Evolutionary conservation across 441 rosid species (phyloP), one percentile per base, ranked within the genome.

Genomic region (Croton laevigatus): DNA sequence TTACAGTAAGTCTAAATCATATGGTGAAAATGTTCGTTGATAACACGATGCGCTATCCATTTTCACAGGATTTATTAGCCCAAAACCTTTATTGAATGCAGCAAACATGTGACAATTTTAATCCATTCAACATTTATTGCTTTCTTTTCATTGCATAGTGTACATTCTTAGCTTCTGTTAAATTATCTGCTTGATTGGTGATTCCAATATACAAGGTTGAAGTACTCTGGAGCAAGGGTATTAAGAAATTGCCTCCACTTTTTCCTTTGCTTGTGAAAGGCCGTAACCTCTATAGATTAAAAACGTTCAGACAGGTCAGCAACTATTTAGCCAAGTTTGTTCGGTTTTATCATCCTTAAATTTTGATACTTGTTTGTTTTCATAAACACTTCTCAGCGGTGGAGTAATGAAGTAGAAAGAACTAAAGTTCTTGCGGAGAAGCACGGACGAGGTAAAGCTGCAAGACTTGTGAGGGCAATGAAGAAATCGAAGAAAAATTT

Each of bases 221-320:
- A 82, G 87, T 89, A 66, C 75, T 87, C 37, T 89, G 91, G 92
- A 85, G 84, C 68, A 80, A 78, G 66, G 92, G 91, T 52, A 63
- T 51, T 17, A 82, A 81, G 71, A 76, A 72, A 73, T 62, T 89
- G 79, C 84, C 83, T 68, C 80, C 89, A 37, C 78, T 87, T 69
- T 81, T 76, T 78, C 90, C 90, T 48, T 76, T 89, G 76, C 85
- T 86, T 63, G 86, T 86, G 65, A 86, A 87, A 77, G 91, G 91
- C 66, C 84, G 88, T 32, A 83, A 87, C 76, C 89, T 89, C 62
- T 87, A 87, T 71, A 82, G 75, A 81, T 70, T 81, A 81, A 83
- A 72, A 80, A 86, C 85, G 23, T 80, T 76, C 58, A 83, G 90
- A 76, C 87, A 82, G 87, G 94, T 79, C 42, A 32, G 59, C 65